Conservation (phyloP, 306 rosid species). For the Cyamopsis tetragonoloba region DNA sequence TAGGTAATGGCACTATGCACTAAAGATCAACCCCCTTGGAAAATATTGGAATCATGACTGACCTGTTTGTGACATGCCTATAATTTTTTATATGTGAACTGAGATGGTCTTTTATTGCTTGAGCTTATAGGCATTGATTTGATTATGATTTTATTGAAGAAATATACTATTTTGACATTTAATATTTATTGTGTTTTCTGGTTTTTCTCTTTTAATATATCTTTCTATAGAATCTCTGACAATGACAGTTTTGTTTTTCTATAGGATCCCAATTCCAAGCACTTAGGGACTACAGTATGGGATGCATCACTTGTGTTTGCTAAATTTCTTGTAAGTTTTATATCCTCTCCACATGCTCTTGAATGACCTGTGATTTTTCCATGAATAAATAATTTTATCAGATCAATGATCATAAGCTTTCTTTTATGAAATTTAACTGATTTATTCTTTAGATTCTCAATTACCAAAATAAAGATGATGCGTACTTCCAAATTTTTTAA, state of each 20-base stretch:
- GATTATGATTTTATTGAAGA: conserved; percentile 2
- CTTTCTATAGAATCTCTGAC: conserved; percentile 24
- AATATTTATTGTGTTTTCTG: background rate
- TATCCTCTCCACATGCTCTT: conserved; percentile 11
- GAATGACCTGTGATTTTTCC: conserved; percentile 7
- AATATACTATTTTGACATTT: background rate
- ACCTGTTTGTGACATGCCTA: background rate
- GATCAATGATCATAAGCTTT: background rate
- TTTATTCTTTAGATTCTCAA: background rate
- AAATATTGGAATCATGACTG: conserved; percentile 1
- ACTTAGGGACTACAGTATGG: conserved; percentile 95
- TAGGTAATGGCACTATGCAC: background rate
- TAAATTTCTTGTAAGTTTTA: conserved; percentile 71
- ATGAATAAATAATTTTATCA: background rate
- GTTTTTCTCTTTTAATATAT: background rate
- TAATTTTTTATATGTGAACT: background rate
- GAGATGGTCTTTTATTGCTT: background rate
- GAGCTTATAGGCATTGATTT: background rate
- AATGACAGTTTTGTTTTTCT: conserved; percentile 4
- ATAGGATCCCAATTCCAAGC: conserved; percentile 95
- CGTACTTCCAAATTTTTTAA: background rate
- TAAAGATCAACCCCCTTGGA: background rate
- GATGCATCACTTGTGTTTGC: conserved; percentile 90
- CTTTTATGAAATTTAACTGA: background rate
- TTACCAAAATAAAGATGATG: background rate